phyloP scores from a whole-genome alignment of 306 rosid species.

The Urtica urens region DNA sequence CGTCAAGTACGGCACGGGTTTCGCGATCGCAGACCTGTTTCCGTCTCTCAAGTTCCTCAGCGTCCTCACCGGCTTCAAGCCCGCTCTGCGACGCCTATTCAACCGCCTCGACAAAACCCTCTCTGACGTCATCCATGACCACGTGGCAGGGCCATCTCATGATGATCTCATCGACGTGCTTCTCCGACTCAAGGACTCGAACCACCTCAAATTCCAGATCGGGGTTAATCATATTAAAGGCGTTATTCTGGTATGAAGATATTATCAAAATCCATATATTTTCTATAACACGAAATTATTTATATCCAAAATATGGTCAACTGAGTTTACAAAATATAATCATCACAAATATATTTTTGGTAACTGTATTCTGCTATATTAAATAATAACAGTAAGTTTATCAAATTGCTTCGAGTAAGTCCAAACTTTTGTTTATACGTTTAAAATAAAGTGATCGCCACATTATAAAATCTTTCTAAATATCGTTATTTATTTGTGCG shows the following conservation, averaged over 20 bases:
- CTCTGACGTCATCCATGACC: not conserved
- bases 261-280: no score
- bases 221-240: conserved; percentile 14
- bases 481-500: no score
- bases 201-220: conserved; percentile 14
- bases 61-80: not conserved
- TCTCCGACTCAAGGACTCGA: not conserved
- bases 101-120: not conserved
- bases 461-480: no score
- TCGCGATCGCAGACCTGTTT: conserved; percentile 3
- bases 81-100: not conserved
- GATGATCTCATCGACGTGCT: conserved; percentile 13
- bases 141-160: not conserved
- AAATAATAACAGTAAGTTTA: no score
- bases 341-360: no score
- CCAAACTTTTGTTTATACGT: no score
- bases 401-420: no score
- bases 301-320: no score
- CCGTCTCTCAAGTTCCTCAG: conserved; percentile 8
- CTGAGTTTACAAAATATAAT: no score
- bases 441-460: no score
- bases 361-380: no score
- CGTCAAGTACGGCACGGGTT: not conserved
- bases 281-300: no score
- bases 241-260: conserved; percentile 7